phyloP scores from a whole-genome alignment of 345 rosid genomes.

The Eucalyptus polyanthemos region DNA sequence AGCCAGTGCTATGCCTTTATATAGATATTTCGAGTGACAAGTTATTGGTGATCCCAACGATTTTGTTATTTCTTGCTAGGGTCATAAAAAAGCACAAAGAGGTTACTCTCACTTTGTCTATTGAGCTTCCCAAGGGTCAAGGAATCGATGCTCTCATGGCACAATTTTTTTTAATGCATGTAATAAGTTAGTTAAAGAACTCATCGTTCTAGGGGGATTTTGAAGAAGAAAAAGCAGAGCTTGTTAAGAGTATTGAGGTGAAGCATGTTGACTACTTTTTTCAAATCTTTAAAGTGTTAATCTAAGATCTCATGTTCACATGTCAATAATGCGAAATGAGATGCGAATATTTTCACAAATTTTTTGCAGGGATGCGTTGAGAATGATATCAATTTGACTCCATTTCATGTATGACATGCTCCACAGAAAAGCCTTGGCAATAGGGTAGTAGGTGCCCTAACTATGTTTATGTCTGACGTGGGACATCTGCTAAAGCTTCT shows the following conservation, averaged over 20 bases:
- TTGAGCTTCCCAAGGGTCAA: not conserved
- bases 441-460: too few relatives aligned
- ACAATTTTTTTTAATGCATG: not conserved
- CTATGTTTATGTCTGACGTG: not conserved
- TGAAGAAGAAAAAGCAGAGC: not conserved
- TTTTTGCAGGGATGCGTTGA: not conserved
- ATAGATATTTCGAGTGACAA: accelerated
- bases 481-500: too few relatives aligned
- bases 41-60: not conserved
- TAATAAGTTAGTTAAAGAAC: not conserved
- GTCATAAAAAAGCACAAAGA: not conserved
- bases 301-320: not conserved
- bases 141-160: not conserved
- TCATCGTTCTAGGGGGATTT: not conserved
- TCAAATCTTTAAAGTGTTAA: not conserved
- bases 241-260: not conserved
- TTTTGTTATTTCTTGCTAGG: not conserved
- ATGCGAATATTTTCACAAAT: not conserved
- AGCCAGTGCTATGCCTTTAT: accelerated
- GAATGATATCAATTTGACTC: not conserved
- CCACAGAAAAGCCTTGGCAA: not conserved
- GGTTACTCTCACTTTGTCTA: not conserved
- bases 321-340: not conserved
- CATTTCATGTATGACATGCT: not conserved
- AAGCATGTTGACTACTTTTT: not conserved